phyloP scores from a whole-genome alignment of 2,329 filamentous ascomycete genomes.

The Exophiala phaeomuriformis region DNA sequence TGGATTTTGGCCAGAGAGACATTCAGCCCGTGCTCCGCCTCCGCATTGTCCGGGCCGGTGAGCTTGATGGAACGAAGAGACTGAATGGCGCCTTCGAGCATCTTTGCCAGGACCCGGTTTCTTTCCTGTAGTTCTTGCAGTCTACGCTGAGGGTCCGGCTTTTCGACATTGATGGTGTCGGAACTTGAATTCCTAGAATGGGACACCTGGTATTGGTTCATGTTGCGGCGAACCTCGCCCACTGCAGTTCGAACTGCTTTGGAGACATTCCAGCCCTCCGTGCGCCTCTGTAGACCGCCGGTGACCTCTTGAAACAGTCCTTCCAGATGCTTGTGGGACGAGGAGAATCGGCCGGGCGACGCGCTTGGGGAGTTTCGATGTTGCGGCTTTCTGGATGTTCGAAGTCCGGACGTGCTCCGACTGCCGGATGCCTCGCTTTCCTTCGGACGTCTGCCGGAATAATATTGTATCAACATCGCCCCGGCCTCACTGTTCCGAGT shows the following conservation, averaged over 20 bases:
- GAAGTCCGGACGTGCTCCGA: constrained; percentile 19
- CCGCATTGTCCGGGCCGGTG: constrained; percentile 18
- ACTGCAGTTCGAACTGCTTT: constrained; percentile 44
- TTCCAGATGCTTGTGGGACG: constrained; percentile 39
- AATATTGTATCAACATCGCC: constrained; percentile 40
- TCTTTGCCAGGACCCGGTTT: constrained; percentile 37
- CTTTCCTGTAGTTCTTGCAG: constrained; percentile 35
- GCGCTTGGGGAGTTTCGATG: constrained; percentile 31
- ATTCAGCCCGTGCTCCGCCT: constrained; percentile 31
- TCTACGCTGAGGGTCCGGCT: constrained; percentile 15
- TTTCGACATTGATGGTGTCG: constrained; percentile 5
- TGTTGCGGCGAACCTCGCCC: constrained; percentile 41
- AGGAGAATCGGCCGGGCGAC: constrained; percentile 33
- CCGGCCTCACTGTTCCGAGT: constrained; percentile 40
- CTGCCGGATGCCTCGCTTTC: constrained; percentile 21
- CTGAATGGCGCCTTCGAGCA: constrained; percentile 37
- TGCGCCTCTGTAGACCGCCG: constrained; percentile 41
- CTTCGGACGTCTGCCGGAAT: constrained; percentile 41
- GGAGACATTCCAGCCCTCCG: constrained; percentile 44
- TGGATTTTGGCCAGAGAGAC: constrained; percentile 37
- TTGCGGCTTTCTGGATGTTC: constrained; percentile 23
- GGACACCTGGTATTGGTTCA: constrained; percentile 40
- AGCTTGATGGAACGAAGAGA: constrained; percentile 35
- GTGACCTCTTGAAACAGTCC: constrained; percentile 44
- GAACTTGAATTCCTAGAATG: constrained; percentile 19